Conservation (phyloP, 495 filamentous ascomycete species). For the Podospora comata region DNA sequence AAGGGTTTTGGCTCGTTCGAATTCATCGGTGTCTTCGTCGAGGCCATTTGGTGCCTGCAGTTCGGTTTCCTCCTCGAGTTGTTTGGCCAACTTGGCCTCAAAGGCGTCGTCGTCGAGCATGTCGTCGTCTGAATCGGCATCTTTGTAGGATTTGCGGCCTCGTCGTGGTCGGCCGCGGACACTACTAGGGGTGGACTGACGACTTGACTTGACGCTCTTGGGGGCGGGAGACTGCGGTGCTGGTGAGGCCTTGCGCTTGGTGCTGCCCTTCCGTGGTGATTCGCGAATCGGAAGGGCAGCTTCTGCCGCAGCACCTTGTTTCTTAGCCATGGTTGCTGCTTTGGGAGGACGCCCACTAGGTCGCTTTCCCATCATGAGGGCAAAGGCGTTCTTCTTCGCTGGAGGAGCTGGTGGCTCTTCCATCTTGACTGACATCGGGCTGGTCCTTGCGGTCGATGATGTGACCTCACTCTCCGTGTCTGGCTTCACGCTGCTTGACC, state of each 20-base stretch:
- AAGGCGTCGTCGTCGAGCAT: constrained; percentile 74
- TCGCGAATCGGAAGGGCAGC: constrained; percentile 7
- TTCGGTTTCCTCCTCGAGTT: constrained; percentile 53
- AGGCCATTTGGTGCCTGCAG: constrained; percentile 11
- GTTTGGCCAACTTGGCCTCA: constrained; percentile 62
- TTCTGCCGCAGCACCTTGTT: background rate
- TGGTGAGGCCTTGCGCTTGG: constrained; percentile 48
- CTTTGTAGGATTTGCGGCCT: constrained; percentile 45
- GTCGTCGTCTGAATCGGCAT: constrained; percentile 62
- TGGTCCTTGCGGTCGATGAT: constrained; percentile 11
- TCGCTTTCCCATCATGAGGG: constrained; percentile 48
- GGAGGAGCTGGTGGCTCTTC: constrained; percentile 9
- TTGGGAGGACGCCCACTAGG: constrained; percentile 23
- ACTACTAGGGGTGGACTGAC: constrained; percentile 64
- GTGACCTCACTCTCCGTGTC: constrained; percentile 16
- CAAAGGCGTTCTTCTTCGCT: constrained; percentile 42
- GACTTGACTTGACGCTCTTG: constrained; percentile 73
- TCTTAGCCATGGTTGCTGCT: constrained; percentile 5
- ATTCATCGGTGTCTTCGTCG: constrained; percentile 38
- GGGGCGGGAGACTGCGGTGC: constrained; percentile 30
- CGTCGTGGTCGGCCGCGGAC: constrained; percentile 42
- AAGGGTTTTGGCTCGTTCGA: constrained; percentile 66
- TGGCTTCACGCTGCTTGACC: constrained; percentile 32
- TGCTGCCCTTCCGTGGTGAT: constrained; percentile 23
- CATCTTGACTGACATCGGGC: constrained; percentile 18